phyloP scores from a whole-genome alignment of 352 stramenopile species.

The Phytopythium oedochilum region DNA sequence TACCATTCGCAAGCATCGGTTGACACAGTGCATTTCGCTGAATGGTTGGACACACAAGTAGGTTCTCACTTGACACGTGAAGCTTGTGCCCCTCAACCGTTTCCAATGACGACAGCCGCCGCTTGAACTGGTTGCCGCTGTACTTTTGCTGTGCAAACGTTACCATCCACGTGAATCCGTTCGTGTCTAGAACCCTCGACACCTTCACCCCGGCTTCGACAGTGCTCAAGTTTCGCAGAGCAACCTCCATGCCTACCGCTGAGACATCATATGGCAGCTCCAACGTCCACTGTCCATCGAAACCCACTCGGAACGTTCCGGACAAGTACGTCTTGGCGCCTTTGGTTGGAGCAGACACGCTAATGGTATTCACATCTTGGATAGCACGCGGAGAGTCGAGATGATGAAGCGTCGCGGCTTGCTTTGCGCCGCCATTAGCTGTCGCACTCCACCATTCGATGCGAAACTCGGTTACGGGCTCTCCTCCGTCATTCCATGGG shows the following conservation, averaged over 20 bases:
- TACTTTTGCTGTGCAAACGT: conserved; percentile 59
- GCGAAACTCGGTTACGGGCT: conserved; percentile 72
- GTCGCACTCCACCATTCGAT: conserved; percentile 65
- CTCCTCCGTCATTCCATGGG: conserved; percentile 55
- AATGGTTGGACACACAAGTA: conserved; percentile 53
- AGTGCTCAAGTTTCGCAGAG: conserved; percentile 43
- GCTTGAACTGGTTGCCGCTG: conserved; percentile 51
- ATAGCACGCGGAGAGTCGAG: conserved; percentile 29
- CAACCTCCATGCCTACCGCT: conserved; percentile 70
- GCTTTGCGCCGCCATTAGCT: conserved; percentile 29
- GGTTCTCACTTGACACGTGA: conserved; percentile 33
- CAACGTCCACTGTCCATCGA: conserved; percentile 80
- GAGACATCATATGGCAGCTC: conserved; percentile 87
- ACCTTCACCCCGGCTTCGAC: conserved; percentile 48
- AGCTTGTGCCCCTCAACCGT: conserved; percentile 48
- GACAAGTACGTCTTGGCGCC: conserved; percentile 40
- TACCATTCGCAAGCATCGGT: conserved; percentile 32
- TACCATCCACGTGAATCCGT: conserved; percentile 77
- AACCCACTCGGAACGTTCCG: conserved; percentile 88
- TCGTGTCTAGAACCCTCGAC: conserved; percentile 46
- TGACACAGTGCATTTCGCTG: conserved; percentile 29
- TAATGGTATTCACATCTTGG: conserved; percentile 63
- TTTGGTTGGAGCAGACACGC: conserved; percentile 51
- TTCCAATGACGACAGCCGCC: conserved; percentile 38
- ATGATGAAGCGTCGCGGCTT: conserved; percentile 47